These are phyloP conservation scores for Phytopythium vexans DNA, from an alignment of 352 stramenopile species.

Conservation along the genomic window DNA sequence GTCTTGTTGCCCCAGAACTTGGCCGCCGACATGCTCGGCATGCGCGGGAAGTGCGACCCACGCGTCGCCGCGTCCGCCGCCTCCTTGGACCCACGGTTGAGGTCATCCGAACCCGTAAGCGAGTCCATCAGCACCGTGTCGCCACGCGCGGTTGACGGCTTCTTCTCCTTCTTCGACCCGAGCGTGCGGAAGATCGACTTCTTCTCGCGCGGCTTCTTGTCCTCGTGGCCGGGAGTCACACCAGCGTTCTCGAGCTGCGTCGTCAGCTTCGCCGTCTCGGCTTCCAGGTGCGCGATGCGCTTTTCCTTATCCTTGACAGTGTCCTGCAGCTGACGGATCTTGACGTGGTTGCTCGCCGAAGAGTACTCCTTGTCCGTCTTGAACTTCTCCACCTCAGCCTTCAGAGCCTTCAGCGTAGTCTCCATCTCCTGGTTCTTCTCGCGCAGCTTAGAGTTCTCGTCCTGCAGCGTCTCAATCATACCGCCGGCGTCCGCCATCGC, in stretches of 20 bases:
- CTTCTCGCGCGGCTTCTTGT: slow-evolving; percentile 60
- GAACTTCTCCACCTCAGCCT: slow-evolving; percentile 68
- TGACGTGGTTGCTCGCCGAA: slow-evolving; percentile 68
- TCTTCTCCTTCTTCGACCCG: slow-evolving; percentile 82
- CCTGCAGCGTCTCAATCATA: slow-evolving; percentile 82
- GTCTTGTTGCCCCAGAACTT: slow-evolving; percentile 72
- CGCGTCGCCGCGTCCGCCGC: slow-evolving; percentile 13
- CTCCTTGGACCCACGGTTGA: slow-evolving; percentile 54
- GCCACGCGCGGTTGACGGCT: slow-evolving; percentile 29
- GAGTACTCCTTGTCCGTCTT: slow-evolving; percentile 81
- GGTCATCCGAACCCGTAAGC: slow-evolving; percentile 72
- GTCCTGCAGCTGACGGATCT: slow-evolving; percentile 73
- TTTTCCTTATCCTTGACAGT: slow-evolving; percentile 73
- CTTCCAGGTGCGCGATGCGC: slow-evolving; percentile 60
- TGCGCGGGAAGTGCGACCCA: slow-evolving; percentile 59
- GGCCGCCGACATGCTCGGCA: slow-evolving; percentile 62
- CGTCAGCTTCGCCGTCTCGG: slow-evolving; percentile 73
- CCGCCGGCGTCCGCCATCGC: slow-evolving; percentile 78
- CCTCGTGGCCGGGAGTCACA: slow-evolving; percentile 36
- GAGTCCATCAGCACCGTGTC: slow-evolving; percentile 62
- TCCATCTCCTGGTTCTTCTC: slow-evolving; percentile 80
- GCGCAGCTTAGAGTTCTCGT: slow-evolving; percentile 75
- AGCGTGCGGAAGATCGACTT: slow-evolving; percentile 81
- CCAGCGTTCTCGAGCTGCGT: slow-evolving; percentile 43
- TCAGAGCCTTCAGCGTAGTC: slow-evolving; percentile 48